Evolutionary conservation across 2,329 filamentous ascomycete genomes (phyloP).

Genomic region (Arthroderma uncinatum): DNA sequence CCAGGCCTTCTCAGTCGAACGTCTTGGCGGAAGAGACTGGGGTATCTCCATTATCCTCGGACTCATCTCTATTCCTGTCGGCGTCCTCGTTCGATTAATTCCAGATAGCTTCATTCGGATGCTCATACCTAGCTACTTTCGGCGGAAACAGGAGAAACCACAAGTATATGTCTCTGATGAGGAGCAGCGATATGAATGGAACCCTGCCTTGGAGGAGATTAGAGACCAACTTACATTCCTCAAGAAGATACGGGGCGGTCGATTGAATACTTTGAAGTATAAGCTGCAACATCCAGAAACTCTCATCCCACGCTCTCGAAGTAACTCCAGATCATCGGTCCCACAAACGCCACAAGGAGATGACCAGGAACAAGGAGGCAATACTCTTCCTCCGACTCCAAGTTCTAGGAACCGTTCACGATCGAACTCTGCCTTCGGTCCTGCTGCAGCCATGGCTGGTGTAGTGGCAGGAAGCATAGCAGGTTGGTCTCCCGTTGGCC

Average conservation of each 20-base stretch:
- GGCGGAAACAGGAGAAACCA: conserved; percentile 29
- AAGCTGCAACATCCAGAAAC: conserved; percentile 48
- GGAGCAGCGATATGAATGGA: conserved; percentile 43
- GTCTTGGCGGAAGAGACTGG: conserved; percentile 56
- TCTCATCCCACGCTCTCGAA: conserved; percentile 35
- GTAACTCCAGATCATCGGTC: conserved; percentile 36
- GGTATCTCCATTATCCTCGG: conserved; percentile 59
- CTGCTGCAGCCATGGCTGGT: conserved; percentile 54
- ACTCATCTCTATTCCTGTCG: conserved; percentile 55
- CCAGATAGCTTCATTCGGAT: conserved; percentile 45
- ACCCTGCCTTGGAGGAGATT: conserved; percentile 51
- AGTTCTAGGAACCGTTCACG: conserved; percentile 45
- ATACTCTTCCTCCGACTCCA: conserved; percentile 41
- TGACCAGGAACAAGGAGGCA: conserved; percentile 14
- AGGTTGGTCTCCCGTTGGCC: conserved; percentile 53
- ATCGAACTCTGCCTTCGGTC: conserved; percentile 48
- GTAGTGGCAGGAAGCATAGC: conserved; percentile 55
- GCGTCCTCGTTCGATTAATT: conserved; percentile 48
- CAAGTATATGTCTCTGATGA: conserved; percentile 37
- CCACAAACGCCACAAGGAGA: conserved; percentile 48
- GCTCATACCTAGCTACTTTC: conserved; percentile 32
- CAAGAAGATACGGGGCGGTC: conserved; percentile 52
- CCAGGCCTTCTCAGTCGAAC: conserved; percentile 51
- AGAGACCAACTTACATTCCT: conserved; percentile 53
- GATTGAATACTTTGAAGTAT: conserved; percentile 49